A percentile compares a stretch with the other conserved stretches of the same genome.
These are phyloP conservation scores for Wickerhamomyces chambardii DNA, from an alignment of 805 yeast species.

Conservation along the genomic window DNA sequence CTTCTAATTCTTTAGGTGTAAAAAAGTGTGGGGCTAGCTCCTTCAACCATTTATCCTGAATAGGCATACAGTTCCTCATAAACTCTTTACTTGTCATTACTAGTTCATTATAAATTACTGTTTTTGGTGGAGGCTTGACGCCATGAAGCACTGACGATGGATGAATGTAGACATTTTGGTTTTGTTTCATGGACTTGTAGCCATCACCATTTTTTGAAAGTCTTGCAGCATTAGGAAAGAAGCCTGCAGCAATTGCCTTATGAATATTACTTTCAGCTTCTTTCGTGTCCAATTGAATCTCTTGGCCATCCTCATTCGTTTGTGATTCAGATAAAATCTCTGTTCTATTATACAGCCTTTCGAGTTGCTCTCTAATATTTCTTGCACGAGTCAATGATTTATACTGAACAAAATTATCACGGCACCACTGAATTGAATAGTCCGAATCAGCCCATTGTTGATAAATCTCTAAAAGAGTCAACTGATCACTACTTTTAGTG, in stretches of 20 bases:
- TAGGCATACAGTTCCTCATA: slow-evolving; percentile 72
- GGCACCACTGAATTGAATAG: slow-evolving; percentile 73
- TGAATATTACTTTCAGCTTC: slow-evolving; percentile 68
- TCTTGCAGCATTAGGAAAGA: slow-evolving; percentile 94
- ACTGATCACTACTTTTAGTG: slow-evolving; percentile 57
- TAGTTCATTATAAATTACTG: slow-evolving; percentile 73
- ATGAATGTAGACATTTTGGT: slow-evolving; percentile 71
- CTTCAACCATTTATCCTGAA: slow-evolving; percentile 62
- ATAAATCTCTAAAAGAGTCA: slow-evolving; percentile 67
- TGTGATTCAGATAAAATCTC: slow-evolving; percentile 31
- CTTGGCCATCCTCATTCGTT: slow-evolving; percentile 20
- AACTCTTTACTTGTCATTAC: slow-evolving; percentile 82
- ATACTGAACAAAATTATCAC: slow-evolving; percentile 73
- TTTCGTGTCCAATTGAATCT: slow-evolving; percentile 19
- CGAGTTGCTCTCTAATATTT: slow-evolving; percentile 66
- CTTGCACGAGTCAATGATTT: slow-evolving; percentile 59
- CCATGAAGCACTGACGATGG: slow-evolving; percentile 72
- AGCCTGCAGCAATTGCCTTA: slow-evolving; percentile 81
- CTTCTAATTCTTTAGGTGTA: slow-evolving; percentile 8
- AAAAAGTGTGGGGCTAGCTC: slow-evolving; percentile 63
- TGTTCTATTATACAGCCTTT: slow-evolving; percentile 45
- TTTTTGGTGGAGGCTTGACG: slow-evolving; percentile 63
- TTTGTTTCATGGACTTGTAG: slow-evolving; percentile 53
- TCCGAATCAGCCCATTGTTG: slow-evolving; percentile 67
- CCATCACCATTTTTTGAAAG: slow-evolving; percentile 70